Base-by-base conservation (phyloP, 148 eudicot genomes). In the Chenopodium quinoa region DNA sequence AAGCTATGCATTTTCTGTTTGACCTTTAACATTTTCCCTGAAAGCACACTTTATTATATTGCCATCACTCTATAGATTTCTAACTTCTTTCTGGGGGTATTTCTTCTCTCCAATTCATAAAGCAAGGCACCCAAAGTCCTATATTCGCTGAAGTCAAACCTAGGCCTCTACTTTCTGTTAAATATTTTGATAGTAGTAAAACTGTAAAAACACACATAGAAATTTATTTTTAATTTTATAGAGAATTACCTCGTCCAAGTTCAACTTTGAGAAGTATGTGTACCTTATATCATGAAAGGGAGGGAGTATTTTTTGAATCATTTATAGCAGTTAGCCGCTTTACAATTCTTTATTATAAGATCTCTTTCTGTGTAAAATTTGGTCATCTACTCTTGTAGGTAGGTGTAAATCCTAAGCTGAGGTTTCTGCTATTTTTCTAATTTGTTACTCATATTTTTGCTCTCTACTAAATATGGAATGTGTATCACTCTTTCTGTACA, bases 401-500 rank as follows among this genome's bases (percentile, higher is more conserved):
- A 58, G 5, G 7, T 56, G 8, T 44, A 54, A 17, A 23, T 37
- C 9, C 22, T 40, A 22, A 31, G 19, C 9, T 47, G 6, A 27
- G 27, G 6, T n/a, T 65, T 23, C 3, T 27, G 20, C 20, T 62
- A 13, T 50, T 32, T 34, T 20, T 46, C 29, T 16, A 19, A 32
- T 78, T 23, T 22, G 50, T 83, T 20, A 60, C 31, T 23, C 52
- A 29, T 54, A n/a, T 52, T 44, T 7, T 7, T 34, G 75, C 37
- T 23, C 63, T 52, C 16, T 20, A 40, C 65, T 65, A 20, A 66
- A 40, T 37, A 46, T 29, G 46, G 48, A 32, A 56, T 63, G 50
- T 27, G 31, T 17, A 17, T 67, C 32, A 0, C 44, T 23, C 32
- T 23, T 29, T 20, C 7, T 54, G 71, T 79, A 60, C 92, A 96